Conservation (phyloP, 2,329 filamentous ascomycete genomes). For the Neophaeococcomyces aloes region DNA sequence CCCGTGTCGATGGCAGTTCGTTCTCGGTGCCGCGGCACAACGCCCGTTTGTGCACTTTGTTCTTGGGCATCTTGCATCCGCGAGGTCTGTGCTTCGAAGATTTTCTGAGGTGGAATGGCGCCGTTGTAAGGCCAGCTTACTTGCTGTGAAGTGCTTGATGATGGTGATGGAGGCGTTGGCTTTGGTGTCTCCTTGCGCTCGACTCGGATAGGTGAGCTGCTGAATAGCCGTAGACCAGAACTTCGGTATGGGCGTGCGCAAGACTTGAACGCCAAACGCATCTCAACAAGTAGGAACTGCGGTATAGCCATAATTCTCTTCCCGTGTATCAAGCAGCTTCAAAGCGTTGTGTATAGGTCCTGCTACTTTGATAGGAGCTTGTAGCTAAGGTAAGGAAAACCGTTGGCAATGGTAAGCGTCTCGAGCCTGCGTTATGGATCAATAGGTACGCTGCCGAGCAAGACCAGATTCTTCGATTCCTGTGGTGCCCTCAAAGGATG, state of each 20-base stretch:
- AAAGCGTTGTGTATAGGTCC: no score
- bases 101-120: neutral
- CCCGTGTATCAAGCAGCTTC: no score
- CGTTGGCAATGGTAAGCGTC: no score
- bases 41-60: conserved; percentile 8
- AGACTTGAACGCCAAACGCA: conserved; percentile 15
- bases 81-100: neutral
- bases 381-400: no score
- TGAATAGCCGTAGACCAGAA: conserved; percentile 12
- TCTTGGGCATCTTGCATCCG: neutral
- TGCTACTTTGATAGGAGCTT: no score
- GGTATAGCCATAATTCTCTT: conserved; percentile 11
- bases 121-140: conserved; percentile 3
- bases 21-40: conserved; percentile 11
- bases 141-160: neutral
- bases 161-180: neutral
- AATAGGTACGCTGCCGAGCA: no score
- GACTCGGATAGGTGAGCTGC: conserved; percentile 7
- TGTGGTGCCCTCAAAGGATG: no score
- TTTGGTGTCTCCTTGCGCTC: neutral
- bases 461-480: no score
- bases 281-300: conserved; percentile 13
- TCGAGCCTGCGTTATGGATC: no score
- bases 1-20: conserved; percentile 13
- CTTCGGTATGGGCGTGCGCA: conserved; percentile 15